These are phyloP conservation scores for Aspergillus indologenus DNA, from an alignment of 495 filamentous ascomycete genomes.

Conservation along the genomic window DNA sequence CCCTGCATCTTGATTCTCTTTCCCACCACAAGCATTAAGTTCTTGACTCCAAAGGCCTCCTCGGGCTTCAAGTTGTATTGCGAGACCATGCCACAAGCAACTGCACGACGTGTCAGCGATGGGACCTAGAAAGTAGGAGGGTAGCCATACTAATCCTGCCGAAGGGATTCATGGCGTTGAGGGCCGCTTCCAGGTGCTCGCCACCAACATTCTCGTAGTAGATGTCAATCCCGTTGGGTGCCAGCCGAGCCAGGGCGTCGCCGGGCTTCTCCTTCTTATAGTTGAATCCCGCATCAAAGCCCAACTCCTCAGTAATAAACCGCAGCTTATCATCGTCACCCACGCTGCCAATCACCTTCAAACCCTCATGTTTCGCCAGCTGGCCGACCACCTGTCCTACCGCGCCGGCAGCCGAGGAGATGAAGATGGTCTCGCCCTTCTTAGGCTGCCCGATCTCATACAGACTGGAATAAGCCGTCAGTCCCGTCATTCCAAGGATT, in stretches of 20 bases:
- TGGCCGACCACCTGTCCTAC: constrained; percentile 9
- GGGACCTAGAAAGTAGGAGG: neutral
- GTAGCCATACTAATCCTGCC: neutral
- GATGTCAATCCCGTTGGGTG: constrained; percentile 43
- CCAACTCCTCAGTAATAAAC: constrained; percentile 3
- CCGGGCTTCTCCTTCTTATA: neutral
- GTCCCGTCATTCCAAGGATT: constrained; percentile 5
- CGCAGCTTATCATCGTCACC: constrained; percentile 4
- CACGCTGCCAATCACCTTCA: constrained; percentile 7
- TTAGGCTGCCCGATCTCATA: constrained; percentile 1
- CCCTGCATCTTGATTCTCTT: constrained; percentile 55
- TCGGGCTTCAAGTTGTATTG: constrained; percentile 57
- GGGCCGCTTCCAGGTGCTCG: constrained; percentile 52
- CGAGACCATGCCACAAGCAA: constrained; percentile 58
- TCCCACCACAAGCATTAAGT: constrained; percentile 39
- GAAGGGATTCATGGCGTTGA: constrained; percentile 30
- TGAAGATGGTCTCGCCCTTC: constrained; percentile 5
- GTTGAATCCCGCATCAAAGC: constrained; percentile 4
- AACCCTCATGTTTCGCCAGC: constrained; percentile 6
- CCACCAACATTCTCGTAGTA: constrained; percentile 65
- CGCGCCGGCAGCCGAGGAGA: constrained; percentile 10
- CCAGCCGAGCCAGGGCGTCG: neutral
- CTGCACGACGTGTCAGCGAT: constrained; percentile 43
- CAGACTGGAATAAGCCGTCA: constrained; percentile 9
- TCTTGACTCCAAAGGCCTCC: constrained; percentile 57